Conservation (phyloP, 2,329 filamentous ascomycete genomes). For the Daldinia sp. region DNA sequence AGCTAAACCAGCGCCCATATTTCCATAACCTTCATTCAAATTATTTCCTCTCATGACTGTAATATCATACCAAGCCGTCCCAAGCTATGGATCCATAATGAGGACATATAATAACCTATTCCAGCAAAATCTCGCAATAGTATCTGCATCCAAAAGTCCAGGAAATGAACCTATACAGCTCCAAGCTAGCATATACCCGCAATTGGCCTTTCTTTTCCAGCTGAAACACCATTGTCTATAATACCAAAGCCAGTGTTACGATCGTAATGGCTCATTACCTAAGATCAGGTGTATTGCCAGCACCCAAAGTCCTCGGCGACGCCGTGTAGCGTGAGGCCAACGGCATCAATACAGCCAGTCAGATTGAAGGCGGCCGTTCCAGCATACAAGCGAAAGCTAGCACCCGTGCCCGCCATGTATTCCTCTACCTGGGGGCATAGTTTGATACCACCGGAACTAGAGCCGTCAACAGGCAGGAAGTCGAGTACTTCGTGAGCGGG, state of each 20-base stretch:
- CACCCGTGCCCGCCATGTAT: constrained; percentile 41
- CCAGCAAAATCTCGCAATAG: constrained; percentile 17
- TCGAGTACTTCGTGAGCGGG: constrained; percentile 44
- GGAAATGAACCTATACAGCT: constrained; percentile 19
- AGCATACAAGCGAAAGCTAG: constrained; percentile 48
- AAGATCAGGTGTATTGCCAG: constrained; percentile 56
- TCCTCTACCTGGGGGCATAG: constrained; percentile 45
- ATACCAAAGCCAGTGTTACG: background rate
- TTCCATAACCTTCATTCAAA: background rate
- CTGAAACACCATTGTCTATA: background rate
- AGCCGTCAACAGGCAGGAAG: constrained; percentile 50
- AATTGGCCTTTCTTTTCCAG: background rate
- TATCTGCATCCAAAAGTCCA: constrained; percentile 24
- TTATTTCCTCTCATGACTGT: background rate
- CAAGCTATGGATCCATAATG: constrained; percentile 16
- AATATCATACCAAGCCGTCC: constrained; percentile 6
- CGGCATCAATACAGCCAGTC: constrained; percentile 51
- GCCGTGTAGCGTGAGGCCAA: constrained; percentile 51
- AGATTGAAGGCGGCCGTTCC: constrained; percentile 46
- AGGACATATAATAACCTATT: background rate
- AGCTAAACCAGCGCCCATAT: background rate
- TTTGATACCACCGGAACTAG: constrained; percentile 46
- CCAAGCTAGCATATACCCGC: background rate
- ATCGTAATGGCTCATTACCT: background rate
- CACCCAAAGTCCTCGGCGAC: constrained; percentile 49